phyloP scores from a whole-genome alignment of 1,284 basidiomycete genomes.

The Termitomyces sp. region DNA sequence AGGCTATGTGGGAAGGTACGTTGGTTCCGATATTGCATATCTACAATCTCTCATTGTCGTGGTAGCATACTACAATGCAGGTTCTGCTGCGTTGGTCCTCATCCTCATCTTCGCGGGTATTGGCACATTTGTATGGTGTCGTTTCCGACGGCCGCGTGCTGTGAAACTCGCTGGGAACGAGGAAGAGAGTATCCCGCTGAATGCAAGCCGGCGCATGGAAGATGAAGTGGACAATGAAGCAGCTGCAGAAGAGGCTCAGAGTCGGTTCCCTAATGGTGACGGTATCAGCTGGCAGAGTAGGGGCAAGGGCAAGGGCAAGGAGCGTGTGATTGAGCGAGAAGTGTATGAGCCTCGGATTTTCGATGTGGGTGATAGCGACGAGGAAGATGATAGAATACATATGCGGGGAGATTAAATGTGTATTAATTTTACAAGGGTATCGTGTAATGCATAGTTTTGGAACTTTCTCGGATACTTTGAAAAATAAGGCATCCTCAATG shows the following conservation, averaged over 20 bases:
- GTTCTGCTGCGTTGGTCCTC: slow-evolving; percentile 80
- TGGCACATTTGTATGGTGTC: slow-evolving; percentile 71
- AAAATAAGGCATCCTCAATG: neutral
- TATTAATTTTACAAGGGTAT: neutral
- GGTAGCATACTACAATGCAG: slow-evolving; percentile 87
- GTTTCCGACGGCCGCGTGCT: slow-evolving; percentile 46
- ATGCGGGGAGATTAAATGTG: slow-evolving; percentile 8
- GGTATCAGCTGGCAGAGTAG: slow-evolving; percentile 25
- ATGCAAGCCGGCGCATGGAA: slow-evolving; percentile 20
- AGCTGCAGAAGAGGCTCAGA: slow-evolving; percentile 16
- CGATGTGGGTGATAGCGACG: slow-evolving; percentile 46
- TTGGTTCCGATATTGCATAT: slow-evolving; percentile 1
- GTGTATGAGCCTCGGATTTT: slow-evolving; percentile 34
- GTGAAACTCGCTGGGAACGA: slow-evolving; percentile 36
- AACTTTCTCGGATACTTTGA: neutral
- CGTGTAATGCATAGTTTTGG: neutral
- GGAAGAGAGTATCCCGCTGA: slow-evolving; percentile 45
- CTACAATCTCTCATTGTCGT: slow-evolving; percentile 1
- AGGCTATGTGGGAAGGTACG: slow-evolving; percentile 83
- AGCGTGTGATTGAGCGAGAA: slow-evolving; percentile 26
- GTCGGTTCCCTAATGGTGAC: slow-evolving; percentile 17
- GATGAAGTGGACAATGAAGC: slow-evolving; percentile 21
- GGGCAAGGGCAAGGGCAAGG: slow-evolving; percentile 47
- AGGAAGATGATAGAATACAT: slow-evolving; percentile 31
- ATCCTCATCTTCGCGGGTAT: slow-evolving; percentile 69